Evolutionary conservation across 108 stramenopile species (phyloP).

Genomic region (Skeletonema grethae): DNA sequence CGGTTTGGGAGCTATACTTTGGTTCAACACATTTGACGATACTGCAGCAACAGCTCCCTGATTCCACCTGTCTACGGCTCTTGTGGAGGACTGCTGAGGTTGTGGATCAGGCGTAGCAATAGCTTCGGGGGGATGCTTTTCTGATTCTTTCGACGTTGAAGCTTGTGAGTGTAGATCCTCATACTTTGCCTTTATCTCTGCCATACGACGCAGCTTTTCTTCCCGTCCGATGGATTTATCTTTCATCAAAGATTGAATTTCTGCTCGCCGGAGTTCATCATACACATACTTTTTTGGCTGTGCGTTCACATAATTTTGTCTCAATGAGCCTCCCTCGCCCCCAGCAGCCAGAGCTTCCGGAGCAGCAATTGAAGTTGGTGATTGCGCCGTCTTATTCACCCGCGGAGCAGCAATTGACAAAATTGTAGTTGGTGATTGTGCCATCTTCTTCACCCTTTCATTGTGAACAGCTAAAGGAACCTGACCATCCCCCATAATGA

Average conservation of each 20-base stretch:
- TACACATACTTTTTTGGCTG: neutral
- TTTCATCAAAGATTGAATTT: conserved; percentile 25
- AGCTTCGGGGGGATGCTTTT: neutral
- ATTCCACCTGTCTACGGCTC: conserved; percentile 2
- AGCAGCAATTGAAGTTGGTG: conserved; percentile 1
- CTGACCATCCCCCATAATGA: conserved; percentile 21
- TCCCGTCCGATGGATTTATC: conserved; percentile 20
- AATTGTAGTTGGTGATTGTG: conserved; percentile 5
- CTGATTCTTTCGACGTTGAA: no score
- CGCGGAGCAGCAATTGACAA: neutral
- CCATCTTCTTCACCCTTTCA: neutral
- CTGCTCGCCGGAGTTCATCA: conserved; percentile 3
- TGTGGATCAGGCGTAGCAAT: neutral
- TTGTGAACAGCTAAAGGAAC: conserved; percentile 19
- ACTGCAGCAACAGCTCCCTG: neutral
- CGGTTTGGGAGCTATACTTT: neutral
- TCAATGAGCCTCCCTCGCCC: neutral
- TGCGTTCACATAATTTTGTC: neutral
- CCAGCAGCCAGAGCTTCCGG: neutral
- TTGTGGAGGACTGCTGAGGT: neutral
- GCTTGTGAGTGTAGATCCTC: neutral
- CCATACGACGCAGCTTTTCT: conserved; percentile 20
- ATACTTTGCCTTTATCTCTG: conserved; percentile 29
- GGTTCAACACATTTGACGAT: neutral
- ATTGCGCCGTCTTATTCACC: neutral